Percentiles rank a stretch among this genome's conserved stretches.
Evolutionary conservation across 1,284 basidiomycete genomes (phyloP).

Genomic region (Rhodotorula sp.): DNA sequence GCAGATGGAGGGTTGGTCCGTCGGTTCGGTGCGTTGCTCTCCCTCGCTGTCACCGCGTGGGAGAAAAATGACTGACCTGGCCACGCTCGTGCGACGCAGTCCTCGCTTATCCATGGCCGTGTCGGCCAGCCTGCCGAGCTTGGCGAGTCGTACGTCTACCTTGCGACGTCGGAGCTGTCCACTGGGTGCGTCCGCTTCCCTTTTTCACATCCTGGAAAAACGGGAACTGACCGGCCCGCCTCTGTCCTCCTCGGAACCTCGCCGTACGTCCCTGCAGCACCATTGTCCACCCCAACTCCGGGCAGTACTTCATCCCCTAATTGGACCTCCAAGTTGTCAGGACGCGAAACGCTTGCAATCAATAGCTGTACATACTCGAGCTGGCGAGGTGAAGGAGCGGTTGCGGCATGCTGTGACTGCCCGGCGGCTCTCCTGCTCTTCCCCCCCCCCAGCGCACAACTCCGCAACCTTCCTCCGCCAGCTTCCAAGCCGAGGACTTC

Average conservation of each 20-base stretch:
- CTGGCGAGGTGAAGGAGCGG: no score
- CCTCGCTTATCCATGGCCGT: constrained; percentile 56
- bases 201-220: not conserved
- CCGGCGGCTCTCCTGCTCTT: no score
- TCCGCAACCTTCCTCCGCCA: no score
- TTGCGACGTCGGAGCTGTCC: constrained; percentile 38
- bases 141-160: constrained; percentile 56
- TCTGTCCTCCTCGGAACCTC: not conserved
- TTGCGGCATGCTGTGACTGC: no score
- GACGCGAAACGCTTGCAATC: no score
- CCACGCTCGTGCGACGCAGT: constrained; percentile 55
- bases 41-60: no score
- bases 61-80: no score
- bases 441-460: no score
- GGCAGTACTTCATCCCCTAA: constrained; percentile 38
- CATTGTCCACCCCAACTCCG: constrained; percentile 41
- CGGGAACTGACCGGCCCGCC: not conserved
- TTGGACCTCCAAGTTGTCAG: no score
- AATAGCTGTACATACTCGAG: no score
- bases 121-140: constrained; percentile 62
- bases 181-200: constrained; percentile 24
- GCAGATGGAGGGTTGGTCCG: constrained; percentile 55
- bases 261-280: not conserved
- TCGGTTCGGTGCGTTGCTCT: constrained; percentile 6
- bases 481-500: no score